A percentile compares a stretch with the other conserved stretches of the same genome.
Evolutionary conservation across 129 eudicot genomes (phyloP).

Genomic region (Apium graveolens): DNA sequence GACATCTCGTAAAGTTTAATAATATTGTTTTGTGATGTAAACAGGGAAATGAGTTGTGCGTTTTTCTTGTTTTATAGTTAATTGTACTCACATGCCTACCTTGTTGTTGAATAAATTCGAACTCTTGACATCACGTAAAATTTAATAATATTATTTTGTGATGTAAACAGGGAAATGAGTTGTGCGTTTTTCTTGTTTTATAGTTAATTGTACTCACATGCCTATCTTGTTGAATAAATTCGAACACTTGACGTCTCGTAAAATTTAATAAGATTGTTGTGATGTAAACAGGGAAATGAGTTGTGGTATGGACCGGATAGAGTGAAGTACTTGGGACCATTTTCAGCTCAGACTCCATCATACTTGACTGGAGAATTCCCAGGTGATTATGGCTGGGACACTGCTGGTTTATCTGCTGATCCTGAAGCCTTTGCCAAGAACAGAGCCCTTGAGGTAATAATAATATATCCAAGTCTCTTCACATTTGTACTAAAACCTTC

Average conservation of each 20-base stretch:
- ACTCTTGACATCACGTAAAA: no score
- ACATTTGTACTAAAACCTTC: background rate
- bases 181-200: no score
- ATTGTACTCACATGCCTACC: no score
- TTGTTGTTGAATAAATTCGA: no score
- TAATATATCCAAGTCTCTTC: background rate
- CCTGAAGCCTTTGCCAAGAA: slow-evolving; percentile 33
- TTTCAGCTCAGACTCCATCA: slow-evolving; percentile 29
- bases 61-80: no score
- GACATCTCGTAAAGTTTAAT: no score
- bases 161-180: slow-evolving; percentile 12
- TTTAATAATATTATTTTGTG: background rate
- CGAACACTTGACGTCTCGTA: no score
- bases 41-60: no score
- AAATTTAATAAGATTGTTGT: background rate
- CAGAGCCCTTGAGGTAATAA: slow-evolving; percentile 31
- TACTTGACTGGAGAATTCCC: slow-evolving; percentile 33
- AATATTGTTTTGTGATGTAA: no score
- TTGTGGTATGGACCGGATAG: slow-evolving; percentile 36
- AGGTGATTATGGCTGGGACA: slow-evolving; percentile 35
- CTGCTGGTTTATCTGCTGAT: slow-evolving; percentile 34
- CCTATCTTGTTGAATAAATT: no score
- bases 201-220: no score
- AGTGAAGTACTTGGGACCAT: slow-evolving; percentile 34
- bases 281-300: slow-evolving; percentile 17